Evolutionary conservation across 2,329 filamentous ascomycete species (phyloP), one percentile per base, ranked within the genome.

Genomic region (Herpotrichia juniperi): DNA sequence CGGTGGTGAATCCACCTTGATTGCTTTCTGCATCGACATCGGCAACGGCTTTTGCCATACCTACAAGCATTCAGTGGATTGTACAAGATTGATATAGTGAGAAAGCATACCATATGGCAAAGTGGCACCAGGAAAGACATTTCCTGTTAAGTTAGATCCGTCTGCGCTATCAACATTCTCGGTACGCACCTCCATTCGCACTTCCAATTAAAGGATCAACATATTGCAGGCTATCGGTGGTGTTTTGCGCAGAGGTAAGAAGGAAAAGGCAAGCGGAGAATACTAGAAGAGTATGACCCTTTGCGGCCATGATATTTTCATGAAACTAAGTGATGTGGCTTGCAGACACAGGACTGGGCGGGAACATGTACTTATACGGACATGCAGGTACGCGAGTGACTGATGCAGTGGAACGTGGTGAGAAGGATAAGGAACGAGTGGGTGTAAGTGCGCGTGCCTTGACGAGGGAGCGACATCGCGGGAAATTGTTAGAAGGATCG

Each of bases 1-100:
- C 73, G 16, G 72, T 77, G 6, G 81, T 78, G 62, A 83, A 85
- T 0, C 82, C 82, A 24, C 79, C 82, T 60, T 84, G 80, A 35
- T 83, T 81, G 24, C 59, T 61, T 39, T 79, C 79, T 9, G 77
- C 75, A 50, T 76, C 72, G 9, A 75, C 73, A 52, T 78, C 76
- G 2, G 76, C 74, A 1, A 75, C 76, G 24, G 76, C 74, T 61
- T 78, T 78, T 7, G 76, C 76, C 74, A 78, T 74, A 1, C 66
- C 65, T 64, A 19, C 11, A 24, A 26, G 37, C 4, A 16, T 9
- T 51, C 16, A 53, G 46, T 43, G 31, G 14, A 14, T 5, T n/a
- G n/a, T n/a, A n/a, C 31, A 22, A 43, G 7, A 25, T 42, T 30
- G 21, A 30, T 11, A 12, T 24, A n/a, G 3, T 26, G 40, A 71